Percentiles rank a stretch among this genome's conserved stretches.
phyloP scores from a whole-genome alignment of 805 yeast genomes.

The Candida xyloterini region DNA sequence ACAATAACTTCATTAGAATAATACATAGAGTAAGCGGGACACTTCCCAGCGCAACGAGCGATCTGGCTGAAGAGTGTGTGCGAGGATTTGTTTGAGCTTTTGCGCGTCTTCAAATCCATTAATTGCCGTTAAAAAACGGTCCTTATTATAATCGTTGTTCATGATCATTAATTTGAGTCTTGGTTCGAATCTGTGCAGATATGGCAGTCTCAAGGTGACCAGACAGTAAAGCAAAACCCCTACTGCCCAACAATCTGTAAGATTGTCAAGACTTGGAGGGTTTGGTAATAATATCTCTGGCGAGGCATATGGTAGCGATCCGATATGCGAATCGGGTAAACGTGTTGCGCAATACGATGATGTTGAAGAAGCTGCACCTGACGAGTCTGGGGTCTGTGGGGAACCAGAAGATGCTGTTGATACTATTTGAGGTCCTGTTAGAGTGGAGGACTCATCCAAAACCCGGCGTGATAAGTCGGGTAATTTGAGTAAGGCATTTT shows the following conservation, averaged over 20 bases:
- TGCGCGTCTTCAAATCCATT: slow-evolving; percentile 23
- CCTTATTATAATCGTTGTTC: slow-evolving; percentile 58
- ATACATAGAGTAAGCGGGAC: slow-evolving; percentile 5
- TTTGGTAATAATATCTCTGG: slow-evolving; percentile 74
- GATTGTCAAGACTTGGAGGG: slow-evolving; percentile 57
- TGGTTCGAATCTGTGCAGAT: slow-evolving; percentile 81
- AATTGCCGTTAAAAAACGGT: slow-evolving; percentile 32
- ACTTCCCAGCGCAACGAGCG: slow-evolving; percentile 33
- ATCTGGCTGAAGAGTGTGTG: slow-evolving; percentile 54
- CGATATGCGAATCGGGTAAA: slow-evolving; percentile 68
- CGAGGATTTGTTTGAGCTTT: slow-evolving; percentile 33
- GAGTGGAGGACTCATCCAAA: slow-evolving; percentile 7
- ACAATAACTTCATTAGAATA: slow-evolving; percentile 33
- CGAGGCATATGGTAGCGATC: slow-evolving; percentile 89
- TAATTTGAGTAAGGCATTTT: slow-evolving; percentile 4
- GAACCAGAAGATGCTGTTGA: slow-evolving; percentile 1
- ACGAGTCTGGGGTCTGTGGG: slow-evolving; percentile 6
- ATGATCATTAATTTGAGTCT: slow-evolving; percentile 68
- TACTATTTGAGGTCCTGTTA: neutral
- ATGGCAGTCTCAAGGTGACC: slow-evolving; percentile 73
- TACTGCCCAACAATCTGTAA: slow-evolving; percentile 87
- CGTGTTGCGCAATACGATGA: slow-evolving; percentile 6
- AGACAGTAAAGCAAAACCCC: slow-evolving; percentile 78
- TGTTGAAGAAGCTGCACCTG: slow-evolving; percentile 9
- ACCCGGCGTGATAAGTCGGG: slow-evolving; percentile 18